Evolutionary conservation across 805 yeast species (phyloP).

Genomic region (Maudiozyma barnettii): DNA sequence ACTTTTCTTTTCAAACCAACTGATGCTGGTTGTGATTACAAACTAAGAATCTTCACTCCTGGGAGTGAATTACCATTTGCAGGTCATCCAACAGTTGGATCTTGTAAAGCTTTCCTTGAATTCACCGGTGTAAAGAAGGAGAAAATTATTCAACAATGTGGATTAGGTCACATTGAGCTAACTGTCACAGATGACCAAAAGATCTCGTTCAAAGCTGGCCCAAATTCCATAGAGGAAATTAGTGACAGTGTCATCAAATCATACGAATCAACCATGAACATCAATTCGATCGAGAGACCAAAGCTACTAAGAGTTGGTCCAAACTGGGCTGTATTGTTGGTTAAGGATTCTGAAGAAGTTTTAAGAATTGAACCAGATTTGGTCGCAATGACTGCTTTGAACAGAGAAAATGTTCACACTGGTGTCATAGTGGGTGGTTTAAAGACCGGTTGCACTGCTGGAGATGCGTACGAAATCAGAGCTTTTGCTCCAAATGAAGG

Average conservation of each 20-base stretch:
- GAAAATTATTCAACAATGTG: conserved; percentile 36
- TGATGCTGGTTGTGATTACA: conserved; percentile 35
- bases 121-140: conserved; percentile 23
- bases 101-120: conserved; percentile 39
- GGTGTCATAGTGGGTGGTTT: conserved; percentile 36
- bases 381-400: conserved; percentile 14
- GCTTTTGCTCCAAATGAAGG: conserved; percentile 34
- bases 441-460: conserved; percentile 13
- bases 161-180: conserved; percentile 35
- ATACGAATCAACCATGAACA: conserved; percentile 8
- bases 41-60: conserved; percentile 42
- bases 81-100: conserved; percentile 55
- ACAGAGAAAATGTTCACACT: conserved; percentile 13
- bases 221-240: conserved; percentile 11
- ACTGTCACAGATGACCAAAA: conserved; percentile 14
- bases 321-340: conserved; percentile 34
- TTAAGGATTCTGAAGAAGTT: conserved; percentile 29
- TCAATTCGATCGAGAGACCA: conserved; percentile 16
- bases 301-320: conserved; percentile 37
- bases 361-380: conserved; percentile 29
- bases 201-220: conserved; percentile 26
- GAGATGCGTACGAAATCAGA: conserved; percentile 33
- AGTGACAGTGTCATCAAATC: conserved; percentile 4
- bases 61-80: conserved; percentile 46
- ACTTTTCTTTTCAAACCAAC: conserved; percentile 41